Percentiles rank a stretch among this genome's conserved stretches.
Conservation (phyloP, 1,284 basidiomycete species). For the Tilletia horrida region DNA sequence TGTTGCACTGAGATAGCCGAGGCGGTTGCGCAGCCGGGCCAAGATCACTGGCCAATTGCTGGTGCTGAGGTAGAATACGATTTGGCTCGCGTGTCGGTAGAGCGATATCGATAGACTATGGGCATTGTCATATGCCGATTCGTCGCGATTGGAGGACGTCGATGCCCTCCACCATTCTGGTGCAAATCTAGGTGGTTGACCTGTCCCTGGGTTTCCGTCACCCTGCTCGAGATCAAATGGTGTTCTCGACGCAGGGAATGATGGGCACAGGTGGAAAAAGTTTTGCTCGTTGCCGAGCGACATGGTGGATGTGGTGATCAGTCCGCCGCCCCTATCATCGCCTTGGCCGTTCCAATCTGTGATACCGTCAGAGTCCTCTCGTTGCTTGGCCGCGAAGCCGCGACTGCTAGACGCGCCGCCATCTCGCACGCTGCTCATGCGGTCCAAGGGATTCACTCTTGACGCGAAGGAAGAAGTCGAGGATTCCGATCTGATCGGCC, state of each 20-base stretch:
- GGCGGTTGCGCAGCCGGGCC: slow-evolving; percentile 69
- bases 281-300: slow-evolving; percentile 36
- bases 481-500: slow-evolving; percentile 59
- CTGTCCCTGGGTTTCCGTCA: slow-evolving; percentile 8
- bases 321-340: slow-evolving; percentile 20
- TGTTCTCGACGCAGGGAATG: slow-evolving; percentile 38
- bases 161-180: slow-evolving; percentile 30
- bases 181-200: slow-evolving; percentile 30
- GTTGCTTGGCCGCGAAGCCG: slow-evolving; percentile 21
- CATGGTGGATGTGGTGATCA: slow-evolving; percentile 24
- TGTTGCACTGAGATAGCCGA: slow-evolving; percentile 64
- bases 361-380: slow-evolving; percentile 23
- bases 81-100: slow-evolving; percentile 62
- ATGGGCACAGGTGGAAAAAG: slow-evolving; percentile 41
- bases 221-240: slow-evolving; percentile 32
- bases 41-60: slow-evolving; percentile 84
- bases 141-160: slow-evolving; percentile 28
- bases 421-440: not conserved
- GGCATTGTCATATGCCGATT: slow-evolving; percentile 30
- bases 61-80: slow-evolving; percentile 82
- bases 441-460: slow-evolving; percentile 11
- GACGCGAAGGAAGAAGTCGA: slow-evolving; percentile 22
- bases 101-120: slow-evolving; percentile 46
- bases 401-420: not conserved
- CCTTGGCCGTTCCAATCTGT: slow-evolving; percentile 3